Evolutionary conservation across 2,329 filamentous ascomycete genomes (phyloP).

Genomic region (Zymoseptoria tritici): DNA sequence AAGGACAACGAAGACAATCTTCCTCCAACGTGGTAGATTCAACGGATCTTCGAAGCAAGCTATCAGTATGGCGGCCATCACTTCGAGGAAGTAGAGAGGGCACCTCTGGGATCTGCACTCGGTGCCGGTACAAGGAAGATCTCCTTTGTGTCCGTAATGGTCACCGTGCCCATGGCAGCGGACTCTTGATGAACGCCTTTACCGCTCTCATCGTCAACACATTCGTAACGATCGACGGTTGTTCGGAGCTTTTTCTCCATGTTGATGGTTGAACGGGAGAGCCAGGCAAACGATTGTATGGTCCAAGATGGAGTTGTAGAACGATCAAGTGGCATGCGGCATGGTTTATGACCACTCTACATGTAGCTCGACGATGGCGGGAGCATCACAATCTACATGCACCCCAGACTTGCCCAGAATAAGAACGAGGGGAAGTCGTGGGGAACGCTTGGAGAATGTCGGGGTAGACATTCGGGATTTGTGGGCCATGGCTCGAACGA

Average conservation of each 20-base stretch:
- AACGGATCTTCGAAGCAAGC: constrained; percentile 21
- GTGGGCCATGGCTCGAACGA: too few relatives aligned
- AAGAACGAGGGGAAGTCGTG: too few relatives aligned
- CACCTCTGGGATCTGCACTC: constrained; percentile 27
- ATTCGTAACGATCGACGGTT: constrained; percentile 8
- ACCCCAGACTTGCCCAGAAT: too few relatives aligned
- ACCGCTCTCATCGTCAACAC: constrained; percentile 1
- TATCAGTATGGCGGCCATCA: constrained; percentile 1
- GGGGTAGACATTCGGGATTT: too few relatives aligned
- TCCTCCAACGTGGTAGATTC: constrained; percentile 26
- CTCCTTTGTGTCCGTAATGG: constrained; percentile 23
- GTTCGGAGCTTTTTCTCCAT: constrained; percentile 6
- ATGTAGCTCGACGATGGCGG: too few relatives aligned
- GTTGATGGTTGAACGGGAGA: too few relatives aligned
- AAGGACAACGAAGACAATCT: constrained; percentile 25
- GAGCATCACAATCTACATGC: too few relatives aligned
- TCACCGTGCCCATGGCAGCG: constrained; percentile 27
- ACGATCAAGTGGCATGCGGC: too few relatives aligned
- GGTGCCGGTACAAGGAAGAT: constrained; percentile 25
- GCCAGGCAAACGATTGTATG: too few relatives aligned
- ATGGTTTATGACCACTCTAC: too few relatives aligned
- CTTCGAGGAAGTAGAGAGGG: constrained; percentile 3
- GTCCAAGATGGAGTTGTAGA: too few relatives aligned
- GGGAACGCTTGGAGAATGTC: too few relatives aligned
- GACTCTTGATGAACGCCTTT: constrained; percentile 1